phyloP scores from a whole-genome alignment of 352 stramenopile genomes.

The Pythium dissimile region DNA sequence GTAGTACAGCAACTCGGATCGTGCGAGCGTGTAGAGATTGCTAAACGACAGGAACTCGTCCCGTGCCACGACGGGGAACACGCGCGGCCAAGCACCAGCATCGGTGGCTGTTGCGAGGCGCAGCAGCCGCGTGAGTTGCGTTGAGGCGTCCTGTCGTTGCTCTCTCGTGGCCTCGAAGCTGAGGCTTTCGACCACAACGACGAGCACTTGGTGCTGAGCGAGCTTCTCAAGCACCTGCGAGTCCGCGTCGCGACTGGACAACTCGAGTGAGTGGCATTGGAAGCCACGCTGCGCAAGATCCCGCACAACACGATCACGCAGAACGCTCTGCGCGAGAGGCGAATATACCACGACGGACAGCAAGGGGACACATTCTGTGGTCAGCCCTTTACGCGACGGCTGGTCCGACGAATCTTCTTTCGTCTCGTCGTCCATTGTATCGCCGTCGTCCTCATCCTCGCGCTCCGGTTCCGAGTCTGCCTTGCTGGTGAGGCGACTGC shows the following conservation, averaged over 20 bases:
- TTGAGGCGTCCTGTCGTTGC: background rate
- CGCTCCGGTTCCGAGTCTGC: constrained; percentile 13
- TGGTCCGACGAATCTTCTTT: too few species aligned
- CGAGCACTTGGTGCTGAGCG: background rate
- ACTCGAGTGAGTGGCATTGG: background rate
- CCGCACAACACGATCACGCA: constrained; percentile 2
- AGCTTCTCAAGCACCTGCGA: background rate
- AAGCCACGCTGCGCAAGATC: constrained; percentile 1
- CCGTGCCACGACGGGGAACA: constrained; percentile 56
- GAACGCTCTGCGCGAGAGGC: background rate
- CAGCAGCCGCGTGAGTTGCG: constrained; percentile 41
- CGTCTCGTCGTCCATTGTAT: background rate
- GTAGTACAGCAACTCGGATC: constrained; percentile 69
- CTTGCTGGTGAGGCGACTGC: background rate
- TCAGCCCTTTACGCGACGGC: too few species aligned
- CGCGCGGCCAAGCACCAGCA: constrained; percentile 25
- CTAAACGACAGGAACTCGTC: constrained; percentile 65
- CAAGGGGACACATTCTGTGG: too few species aligned
- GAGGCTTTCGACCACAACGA: constrained; percentile 11
- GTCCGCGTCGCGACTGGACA: background rate
- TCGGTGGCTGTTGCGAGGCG: constrained; percentile 20
- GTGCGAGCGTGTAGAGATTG: constrained; percentile 69
- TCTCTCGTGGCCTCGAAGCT: background rate
- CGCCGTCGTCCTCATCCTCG: background rate
- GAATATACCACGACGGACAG: constrained; percentile 12